Percentiles rank a stretch among this genome's conserved stretches.
phyloP scores from a whole-genome alignment of 2,329 filamentous ascomycete species.

The Penicillium vulpinum region DNA sequence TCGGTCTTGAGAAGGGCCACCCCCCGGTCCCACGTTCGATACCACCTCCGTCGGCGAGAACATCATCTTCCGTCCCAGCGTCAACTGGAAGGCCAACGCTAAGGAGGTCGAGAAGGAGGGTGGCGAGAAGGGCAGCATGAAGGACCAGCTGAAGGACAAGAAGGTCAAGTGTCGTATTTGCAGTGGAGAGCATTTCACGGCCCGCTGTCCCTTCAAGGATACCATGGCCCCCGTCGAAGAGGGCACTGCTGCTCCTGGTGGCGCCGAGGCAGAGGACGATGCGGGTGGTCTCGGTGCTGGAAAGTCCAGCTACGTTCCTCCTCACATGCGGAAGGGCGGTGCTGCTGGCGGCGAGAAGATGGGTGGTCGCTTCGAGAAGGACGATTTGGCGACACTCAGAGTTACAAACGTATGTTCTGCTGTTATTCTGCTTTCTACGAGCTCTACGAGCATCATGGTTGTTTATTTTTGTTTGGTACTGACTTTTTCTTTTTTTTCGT shows the following conservation, averaged over 20 bases:
- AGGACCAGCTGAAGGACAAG: conserved; percentile 84
- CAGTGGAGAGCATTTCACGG: conserved; percentile 98
- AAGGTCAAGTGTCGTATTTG: conserved; percentile 99
- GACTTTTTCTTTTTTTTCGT: conserved; percentile 14
- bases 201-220: conserved; percentile 98
- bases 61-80: conserved; percentile 90
- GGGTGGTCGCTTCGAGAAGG: conserved; percentile 90
- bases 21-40: conserved; percentile 77
- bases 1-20: conserved; percentile 86
- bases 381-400: conserved; percentile 92
- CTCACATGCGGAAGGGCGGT: conserved; percentile 75
- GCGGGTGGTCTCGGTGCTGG: conserved; percentile 62
- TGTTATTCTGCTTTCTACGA: not conserved
- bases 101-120: conserved; percentile 62
- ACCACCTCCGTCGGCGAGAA: conserved; percentile 96
- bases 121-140: conserved; percentile 61
- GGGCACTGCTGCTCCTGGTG: conserved; percentile 42
- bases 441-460: not conserved
- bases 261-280: conserved; percentile 47
- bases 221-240: conserved; percentile 78
- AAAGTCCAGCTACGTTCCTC: conserved; percentile 89
- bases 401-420: conserved; percentile 84
- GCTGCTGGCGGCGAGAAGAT: conserved; percentile 72
- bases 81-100: conserved; percentile 92
- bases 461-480: conserved; percentile 6